These are phyloP conservation scores for Diutina sp. DNA, from an alignment of 1,139 yeast species.

Conservation along the genomic window DNA sequence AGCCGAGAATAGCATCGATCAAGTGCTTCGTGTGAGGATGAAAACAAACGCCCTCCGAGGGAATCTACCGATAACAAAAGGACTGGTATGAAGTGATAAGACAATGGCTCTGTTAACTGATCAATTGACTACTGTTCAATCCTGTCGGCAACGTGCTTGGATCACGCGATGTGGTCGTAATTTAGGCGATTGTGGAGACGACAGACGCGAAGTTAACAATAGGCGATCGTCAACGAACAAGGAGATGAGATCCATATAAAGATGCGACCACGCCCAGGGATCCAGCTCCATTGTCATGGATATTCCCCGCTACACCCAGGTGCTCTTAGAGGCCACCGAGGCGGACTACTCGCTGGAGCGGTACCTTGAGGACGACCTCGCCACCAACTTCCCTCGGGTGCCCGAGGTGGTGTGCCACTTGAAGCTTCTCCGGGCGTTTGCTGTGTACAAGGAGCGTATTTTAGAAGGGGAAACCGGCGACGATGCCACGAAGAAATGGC, in stretches of 20 bases:
- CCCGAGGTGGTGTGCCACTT: not conserved
- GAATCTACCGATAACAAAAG: too few species aligned
- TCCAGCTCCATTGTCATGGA: not conserved
- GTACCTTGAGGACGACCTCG: not conserved
- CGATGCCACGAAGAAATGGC: constrained; percentile 14
- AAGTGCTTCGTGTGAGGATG: too few species aligned
- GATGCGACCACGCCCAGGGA: too few species aligned
- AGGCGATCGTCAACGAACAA: not conserved
- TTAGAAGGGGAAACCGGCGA: not conserved
- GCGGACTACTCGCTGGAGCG: not conserved
- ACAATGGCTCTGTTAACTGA: too few species aligned
- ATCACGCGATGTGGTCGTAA: not conserved
- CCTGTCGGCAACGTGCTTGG: too few species aligned
- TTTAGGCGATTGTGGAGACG: not conserved
- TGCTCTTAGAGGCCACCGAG: not conserved
- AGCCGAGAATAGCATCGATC: too few species aligned
- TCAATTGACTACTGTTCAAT: too few species aligned
- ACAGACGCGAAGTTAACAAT: not conserved
- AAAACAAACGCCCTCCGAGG: too few species aligned
- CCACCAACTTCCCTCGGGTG: not conserved
- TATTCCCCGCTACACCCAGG: not conserved
- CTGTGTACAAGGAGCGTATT: not conserved
- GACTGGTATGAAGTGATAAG: not conserved
- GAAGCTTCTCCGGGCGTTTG: not conserved
- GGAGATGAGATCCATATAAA: too few species aligned